phyloP scores from a whole-genome alignment of 768 basidiomycete genomes.

The Lactarius sanguifluus region DNA sequence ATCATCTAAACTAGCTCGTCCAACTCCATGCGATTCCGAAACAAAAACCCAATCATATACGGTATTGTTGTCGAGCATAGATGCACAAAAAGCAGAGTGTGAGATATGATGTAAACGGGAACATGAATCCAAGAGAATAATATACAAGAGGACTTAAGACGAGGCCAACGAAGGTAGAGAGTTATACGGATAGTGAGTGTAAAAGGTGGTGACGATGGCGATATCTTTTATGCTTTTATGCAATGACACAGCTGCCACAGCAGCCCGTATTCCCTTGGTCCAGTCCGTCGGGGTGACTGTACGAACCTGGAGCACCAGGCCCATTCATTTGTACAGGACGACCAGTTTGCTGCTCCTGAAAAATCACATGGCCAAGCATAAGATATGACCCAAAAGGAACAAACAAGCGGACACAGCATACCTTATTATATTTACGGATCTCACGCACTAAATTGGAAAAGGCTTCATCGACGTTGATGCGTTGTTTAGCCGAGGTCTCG shows the following conservation, averaged over 20 bases:
- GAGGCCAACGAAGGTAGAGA: background rate
- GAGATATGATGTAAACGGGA: slow-evolving; percentile 16
- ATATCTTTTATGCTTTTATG: slow-evolving; percentile 40
- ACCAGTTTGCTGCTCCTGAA: slow-evolving; percentile 75
- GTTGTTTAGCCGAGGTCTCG: slow-evolving; percentile 94
- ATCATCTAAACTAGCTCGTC: background rate
- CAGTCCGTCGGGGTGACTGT: slow-evolving; percentile 45
- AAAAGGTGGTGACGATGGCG: slow-evolving; percentile 18
- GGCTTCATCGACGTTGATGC: slow-evolving; percentile 96
- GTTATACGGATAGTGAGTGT: slow-evolving; percentile 17
- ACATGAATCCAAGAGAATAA: slow-evolving; percentile 25
- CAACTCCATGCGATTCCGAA: background rate
- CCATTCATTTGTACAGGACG: slow-evolving; percentile 57
- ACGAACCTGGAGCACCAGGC: slow-evolving; percentile 47
- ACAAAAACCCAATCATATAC: background rate
- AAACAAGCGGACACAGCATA: slow-evolving; percentile 36
- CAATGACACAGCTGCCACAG: slow-evolving; percentile 68
- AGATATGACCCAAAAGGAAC: background rate
- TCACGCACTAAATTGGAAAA: slow-evolving; percentile 92
- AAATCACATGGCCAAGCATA: background rate
- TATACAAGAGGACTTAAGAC: slow-evolving; percentile 21
- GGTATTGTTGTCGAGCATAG: slow-evolving; percentile 16
- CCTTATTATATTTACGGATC: slow-evolving; percentile 93
- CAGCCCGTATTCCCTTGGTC: slow-evolving; percentile 61
- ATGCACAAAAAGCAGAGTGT: slow-evolving; percentile 4